Base-by-base conservation (phyloP, 163 green algal species). In the Coccomyxa subellipsoidea region DNA sequence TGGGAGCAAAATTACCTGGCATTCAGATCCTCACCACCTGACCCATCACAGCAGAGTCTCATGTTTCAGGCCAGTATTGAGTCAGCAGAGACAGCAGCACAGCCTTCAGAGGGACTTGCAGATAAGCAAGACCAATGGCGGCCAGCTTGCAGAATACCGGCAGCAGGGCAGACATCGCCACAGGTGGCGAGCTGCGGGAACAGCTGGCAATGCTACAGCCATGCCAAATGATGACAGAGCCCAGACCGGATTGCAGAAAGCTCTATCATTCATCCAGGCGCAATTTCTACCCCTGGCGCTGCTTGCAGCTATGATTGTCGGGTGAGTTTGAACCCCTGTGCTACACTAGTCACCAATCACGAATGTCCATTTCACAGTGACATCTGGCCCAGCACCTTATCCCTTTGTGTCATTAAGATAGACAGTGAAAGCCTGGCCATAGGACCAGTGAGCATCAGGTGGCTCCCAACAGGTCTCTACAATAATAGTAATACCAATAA, bases 281-380 rank as follows among this genome's bases (percentile, higher is more conserved):
- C 84, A 88, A 35, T 88, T 85, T 35, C 72, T 88, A 54, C 84
- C 84, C 6, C 27, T 88, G 35, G 81, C 69, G 0, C 38, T 88
- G 72, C 81, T 88, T 15, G 35, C 70, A 12, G 78, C 39, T 18
- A 82, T 87, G 80, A 34, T 76, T 6, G 18, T 79, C 9, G 84
- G 84, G 84, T 87, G 40, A 69, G 83, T 5, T 12, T 54, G 18
- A 4, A 29, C 15, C 2, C 76, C 7, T 69, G 1, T 18, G 47
- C 5, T 59, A 12, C 23, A 18, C 15, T 59, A 2, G 23, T 59
- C 0, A 12, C 5, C 21, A 59, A 59, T 59, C 47, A 27, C 15
- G 23, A 8, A 8, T 54, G 39, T 54, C 10, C 8, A 8, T 54
- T 18, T 27, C 23, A 18, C 47, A 59, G 21, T 59, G 15, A 18